phyloP scores from a whole-genome alignment of 306 rosid genomes.

The Citrullus amarus region DNA sequence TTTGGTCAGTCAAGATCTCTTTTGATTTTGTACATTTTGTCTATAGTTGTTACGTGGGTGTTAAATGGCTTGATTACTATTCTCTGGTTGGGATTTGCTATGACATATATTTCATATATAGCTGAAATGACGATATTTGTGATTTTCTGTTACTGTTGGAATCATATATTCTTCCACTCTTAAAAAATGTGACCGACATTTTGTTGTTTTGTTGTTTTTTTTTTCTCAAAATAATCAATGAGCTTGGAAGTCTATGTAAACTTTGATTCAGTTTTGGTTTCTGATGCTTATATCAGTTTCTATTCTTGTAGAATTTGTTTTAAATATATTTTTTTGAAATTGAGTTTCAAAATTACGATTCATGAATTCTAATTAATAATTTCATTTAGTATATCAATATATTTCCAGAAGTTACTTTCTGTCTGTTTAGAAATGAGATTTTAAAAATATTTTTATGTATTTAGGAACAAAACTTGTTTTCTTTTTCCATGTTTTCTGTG shows the following conservation, averaged over 20 bases:
- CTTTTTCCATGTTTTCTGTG: background rate
- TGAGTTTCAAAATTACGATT: background rate
- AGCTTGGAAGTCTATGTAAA: background rate
- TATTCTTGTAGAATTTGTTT: background rate
- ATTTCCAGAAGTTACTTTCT: background rate
- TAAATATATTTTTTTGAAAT: background rate
- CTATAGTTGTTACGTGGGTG: background rate
- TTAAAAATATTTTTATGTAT: background rate
- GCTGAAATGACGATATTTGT: background rate
- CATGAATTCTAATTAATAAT: background rate
- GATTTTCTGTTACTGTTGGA: background rate
- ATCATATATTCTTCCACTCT: background rate
- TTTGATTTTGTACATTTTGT: background rate
- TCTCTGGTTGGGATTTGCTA: background rate
- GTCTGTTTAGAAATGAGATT: background rate
- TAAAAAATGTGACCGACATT: background rate
- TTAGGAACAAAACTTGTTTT: background rate
- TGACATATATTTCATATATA: background rate
- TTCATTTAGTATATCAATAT: background rate
- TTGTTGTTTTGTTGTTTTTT: background rate
- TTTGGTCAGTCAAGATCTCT: conserved; percentile 48
- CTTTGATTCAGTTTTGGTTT: background rate
- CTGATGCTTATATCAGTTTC: background rate
- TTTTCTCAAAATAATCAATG: background rate
- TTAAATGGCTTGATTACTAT: background rate